Evolutionary conservation across 306 rosid genomes (phyloP).

Genomic region (Cyamopsis tetragonoloba): DNA sequence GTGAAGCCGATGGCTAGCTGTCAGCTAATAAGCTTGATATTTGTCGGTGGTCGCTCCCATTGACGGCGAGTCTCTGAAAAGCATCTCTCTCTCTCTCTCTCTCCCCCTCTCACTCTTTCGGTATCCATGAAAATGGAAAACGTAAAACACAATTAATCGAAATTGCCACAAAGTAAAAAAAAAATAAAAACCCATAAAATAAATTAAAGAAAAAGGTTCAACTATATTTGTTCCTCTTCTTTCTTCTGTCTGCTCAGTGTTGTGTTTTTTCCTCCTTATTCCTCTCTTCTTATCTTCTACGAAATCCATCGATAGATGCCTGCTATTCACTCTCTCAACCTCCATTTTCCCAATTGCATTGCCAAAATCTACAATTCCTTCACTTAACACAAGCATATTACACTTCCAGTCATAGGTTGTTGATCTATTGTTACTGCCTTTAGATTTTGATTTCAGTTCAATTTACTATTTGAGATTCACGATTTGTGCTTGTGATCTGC

Average conservation of each 20-base stretch:
- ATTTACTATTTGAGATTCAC: conserved; percentile 1
- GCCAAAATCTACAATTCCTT: conserved; percentile 13
- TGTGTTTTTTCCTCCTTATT: background rate
- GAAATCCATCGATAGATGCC: conserved; percentile 42
- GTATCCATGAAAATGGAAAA: conserved; percentile 16
- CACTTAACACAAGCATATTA: background rate
- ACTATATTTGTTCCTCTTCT: conserved; percentile 1
- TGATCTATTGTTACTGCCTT: background rate
- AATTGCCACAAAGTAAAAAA: background rate
- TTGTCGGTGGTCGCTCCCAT: conserved; percentile 53
- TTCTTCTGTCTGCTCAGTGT: background rate
- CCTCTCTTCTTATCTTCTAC: conserved; percentile 39
- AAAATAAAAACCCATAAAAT: background rate
- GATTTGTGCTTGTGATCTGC: conserved; percentile 7
- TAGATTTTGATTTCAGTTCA: background rate
- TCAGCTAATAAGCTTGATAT: background rate
- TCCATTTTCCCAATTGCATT: conserved; percentile 3
- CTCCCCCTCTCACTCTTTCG: background rate
- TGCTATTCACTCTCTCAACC: conserved; percentile 34
- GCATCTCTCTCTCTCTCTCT: no score
- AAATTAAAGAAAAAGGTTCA: background rate
- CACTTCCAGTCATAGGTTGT: background rate
- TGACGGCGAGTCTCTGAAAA: no score
- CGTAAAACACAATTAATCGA: conserved; percentile 44
- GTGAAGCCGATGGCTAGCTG: conserved; percentile 23